Evolutionary conservation across 2,329 filamentous ascomycete genomes (phyloP), one percentile per base, ranked within the genome.

Genomic region (Penicillium palitans): DNA sequence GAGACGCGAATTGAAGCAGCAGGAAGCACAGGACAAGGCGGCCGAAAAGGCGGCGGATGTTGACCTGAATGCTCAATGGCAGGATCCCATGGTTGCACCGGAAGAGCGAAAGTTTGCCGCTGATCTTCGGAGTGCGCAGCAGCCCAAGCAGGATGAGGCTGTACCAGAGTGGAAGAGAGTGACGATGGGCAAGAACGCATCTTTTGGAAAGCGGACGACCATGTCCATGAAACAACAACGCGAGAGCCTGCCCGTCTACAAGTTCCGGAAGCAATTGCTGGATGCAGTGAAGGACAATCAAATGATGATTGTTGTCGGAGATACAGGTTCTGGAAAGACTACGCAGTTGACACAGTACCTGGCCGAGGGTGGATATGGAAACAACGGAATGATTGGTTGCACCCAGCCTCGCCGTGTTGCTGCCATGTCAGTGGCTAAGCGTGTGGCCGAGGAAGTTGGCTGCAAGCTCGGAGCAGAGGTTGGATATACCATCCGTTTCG

Each of bases 341-440:
- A 99, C 95, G 0, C 95, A 99, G 72, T 75, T 99, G 56, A 97
- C 95, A 0, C 95, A 99, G 65, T 99, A 96, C 67, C 83, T 99
- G 19, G 93, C 93, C 0, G 95, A 99, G 76, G 93, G 86, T 48
- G 95, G 95, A 0, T 97, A 96, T 70, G 89, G 88, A 2, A 90
- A 96, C 65, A 80, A 89, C 58, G 91, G 93, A 33, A 89, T 97
- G 59, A 95, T 99, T 47, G 95, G 95, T 1, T 99, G 95, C 72
- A 99, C 96, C 0, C 95, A 99, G 67, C 95, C 95, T 51, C 91
- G 95, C 73, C 91, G 95, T 83, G 95, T 98, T 12, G 95, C 95
- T 27, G 95, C 95, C 62, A 96, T 98, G 88, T 97, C 92, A 2
- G 95, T 99, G 3, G 93, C 95, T 9, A 96, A 96, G 75, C 93